phyloP scores from a whole-genome alignment of 2,329 filamentous ascomycete species.

The Aspergillus glaucus region DNA sequence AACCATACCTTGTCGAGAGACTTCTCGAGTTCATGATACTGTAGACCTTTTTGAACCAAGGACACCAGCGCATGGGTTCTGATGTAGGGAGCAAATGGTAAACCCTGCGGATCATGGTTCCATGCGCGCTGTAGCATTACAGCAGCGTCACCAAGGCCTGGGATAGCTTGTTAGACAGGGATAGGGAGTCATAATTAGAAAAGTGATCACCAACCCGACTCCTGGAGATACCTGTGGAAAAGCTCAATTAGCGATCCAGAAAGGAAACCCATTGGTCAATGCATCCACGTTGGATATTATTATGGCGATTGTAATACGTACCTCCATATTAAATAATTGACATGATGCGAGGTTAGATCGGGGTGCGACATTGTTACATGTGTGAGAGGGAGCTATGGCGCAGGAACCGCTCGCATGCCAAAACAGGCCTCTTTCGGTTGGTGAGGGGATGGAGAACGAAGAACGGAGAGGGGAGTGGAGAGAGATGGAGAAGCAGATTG shows the following conservation, averaged over 20 bases:
- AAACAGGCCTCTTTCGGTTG: constrained; percentile 19
- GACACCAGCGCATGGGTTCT: constrained; percentile 54
- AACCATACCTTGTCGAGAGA: constrained; percentile 43
- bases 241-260: constrained; percentile 7
- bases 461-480: constrained; percentile 2
- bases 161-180: constrained; percentile 10
- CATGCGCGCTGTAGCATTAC: constrained; percentile 57
- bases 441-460: not conserved
- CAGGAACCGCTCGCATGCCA: constrained; percentile 22
- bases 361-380: constrained; percentile 40
- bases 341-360: constrained; percentile 49
- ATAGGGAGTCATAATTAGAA: constrained; percentile 1
- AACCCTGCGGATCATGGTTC: constrained; percentile 55
- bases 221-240: constrained; percentile 46
- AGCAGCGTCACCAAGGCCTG: constrained; percentile 54
- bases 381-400: constrained; percentile 29
- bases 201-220: constrained; percentile 42
- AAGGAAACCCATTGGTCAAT: no score
- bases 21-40: constrained; percentile 47
- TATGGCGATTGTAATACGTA: constrained; percentile 30
- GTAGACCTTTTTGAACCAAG: constrained; percentile 58
- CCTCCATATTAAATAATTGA: constrained; percentile 66
- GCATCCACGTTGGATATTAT: no score
- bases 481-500: constrained; percentile 11
- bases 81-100: constrained; percentile 57